A percentile compares a stretch with the other conserved stretches of the same genome.
phyloP scores from a whole-genome alignment of 768 basidiomycete species.

The Suillus fuscotomentosus region DNA sequence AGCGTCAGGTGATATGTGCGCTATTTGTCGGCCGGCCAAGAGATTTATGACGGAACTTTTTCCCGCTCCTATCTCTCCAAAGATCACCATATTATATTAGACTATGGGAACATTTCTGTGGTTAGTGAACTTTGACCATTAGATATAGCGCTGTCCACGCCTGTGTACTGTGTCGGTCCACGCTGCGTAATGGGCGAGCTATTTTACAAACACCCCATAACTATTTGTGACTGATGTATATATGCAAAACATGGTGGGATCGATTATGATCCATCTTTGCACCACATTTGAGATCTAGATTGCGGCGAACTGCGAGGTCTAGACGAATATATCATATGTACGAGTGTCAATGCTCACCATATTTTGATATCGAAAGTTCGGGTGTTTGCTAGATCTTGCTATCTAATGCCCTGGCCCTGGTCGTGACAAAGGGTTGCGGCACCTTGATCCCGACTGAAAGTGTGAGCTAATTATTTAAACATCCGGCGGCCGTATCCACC shows the following conservation, averaged over 20 bases:
- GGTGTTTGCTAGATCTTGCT: neutral
- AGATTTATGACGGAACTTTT: slow-evolving; percentile 35
- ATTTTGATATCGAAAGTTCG: neutral
- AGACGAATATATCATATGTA: neutral
- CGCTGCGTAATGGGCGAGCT: neutral
- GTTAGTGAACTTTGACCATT: neutral
- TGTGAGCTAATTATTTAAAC: neutral
- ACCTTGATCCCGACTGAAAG: neutral
- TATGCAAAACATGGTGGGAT: neutral
- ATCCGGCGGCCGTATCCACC: neutral
- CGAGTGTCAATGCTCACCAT: neutral
- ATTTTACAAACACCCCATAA: neutral
- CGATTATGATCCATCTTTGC: neutral
- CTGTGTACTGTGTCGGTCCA: neutral
- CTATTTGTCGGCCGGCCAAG: slow-evolving; percentile 24
- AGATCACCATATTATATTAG: slow-evolving; percentile 22
- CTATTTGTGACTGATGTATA: neutral
- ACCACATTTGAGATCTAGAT: neutral
- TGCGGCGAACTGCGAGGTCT: neutral
- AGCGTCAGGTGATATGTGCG: slow-evolving; percentile 25
- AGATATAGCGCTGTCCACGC: neutral
- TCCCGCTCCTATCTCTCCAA: slow-evolving; percentile 41
- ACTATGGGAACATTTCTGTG: neutral
- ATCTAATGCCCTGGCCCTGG: neutral
- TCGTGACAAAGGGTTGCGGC: neutral